A percentile compares a stretch with the other conserved stretches of the same genome.
These are phyloP conservation scores for Lepiota brunneoincarnata DNA, from an alignment of 768 basidiomycete species.

Conservation along the genomic window DNA sequence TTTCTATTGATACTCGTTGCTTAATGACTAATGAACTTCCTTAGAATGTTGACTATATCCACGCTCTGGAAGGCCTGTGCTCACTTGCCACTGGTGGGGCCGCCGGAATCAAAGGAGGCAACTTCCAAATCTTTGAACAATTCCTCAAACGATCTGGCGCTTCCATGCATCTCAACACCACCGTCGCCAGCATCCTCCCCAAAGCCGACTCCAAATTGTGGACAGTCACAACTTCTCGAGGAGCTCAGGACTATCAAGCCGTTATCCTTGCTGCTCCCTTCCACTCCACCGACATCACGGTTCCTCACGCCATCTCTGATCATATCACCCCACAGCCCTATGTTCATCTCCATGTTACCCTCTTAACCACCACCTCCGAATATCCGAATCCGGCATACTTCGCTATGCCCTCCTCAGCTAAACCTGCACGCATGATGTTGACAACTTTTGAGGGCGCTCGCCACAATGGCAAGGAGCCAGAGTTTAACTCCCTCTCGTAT, in stretches of 20 bases:
- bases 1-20: conserved; percentile 1
- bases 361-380: conserved; percentile 75
- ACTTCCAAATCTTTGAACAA: conserved; percentile 79
- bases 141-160: conserved; percentile 75
- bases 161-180: conserved; percentile 64
- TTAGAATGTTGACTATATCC: conserved; percentile 67
- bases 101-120: conserved; percentile 69
- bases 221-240: conserved; percentile 48
- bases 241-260: conserved; percentile 56
- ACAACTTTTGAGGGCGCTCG: conserved; percentile 67
- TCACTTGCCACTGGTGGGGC: conserved; percentile 75
- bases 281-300: conserved; percentile 58
- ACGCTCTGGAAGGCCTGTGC: conserved; percentile 70
- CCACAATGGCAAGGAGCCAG: conserved; percentile 56
- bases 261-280: conserved; percentile 89
- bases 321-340: conserved; percentile 73
- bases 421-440: conserved; percentile 63
- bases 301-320: conserved; percentile 45
- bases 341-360: conserved; percentile 83
- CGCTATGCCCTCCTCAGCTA: conserved; percentile 39
- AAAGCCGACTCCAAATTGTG: conserved; percentile 41
- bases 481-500: conserved; percentile 88
- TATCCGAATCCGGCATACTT: conserved; percentile 68
- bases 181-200: conserved; percentile 52
- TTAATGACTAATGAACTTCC: background rate